Conservation (phyloP, 768 basidiomycete species). For the Pleurotus tuoliensis region DNA sequence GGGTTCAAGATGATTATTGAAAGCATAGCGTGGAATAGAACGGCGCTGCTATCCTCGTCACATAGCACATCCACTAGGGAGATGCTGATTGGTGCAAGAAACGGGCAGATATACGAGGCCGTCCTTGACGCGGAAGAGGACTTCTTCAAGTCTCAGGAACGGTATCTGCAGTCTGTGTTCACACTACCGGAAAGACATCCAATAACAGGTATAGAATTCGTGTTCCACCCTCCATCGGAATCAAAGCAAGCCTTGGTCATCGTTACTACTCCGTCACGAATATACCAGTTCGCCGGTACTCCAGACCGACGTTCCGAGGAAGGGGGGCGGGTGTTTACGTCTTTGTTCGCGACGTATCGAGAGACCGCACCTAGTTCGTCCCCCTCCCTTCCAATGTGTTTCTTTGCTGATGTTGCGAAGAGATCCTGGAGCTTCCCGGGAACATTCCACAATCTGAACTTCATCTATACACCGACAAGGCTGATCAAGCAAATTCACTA, state of each 20-base stretch:
- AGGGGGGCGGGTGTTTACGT: constrained; percentile 66
- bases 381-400: constrained; percentile 17
- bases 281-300: constrained; percentile 84
- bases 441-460: constrained; percentile 72
- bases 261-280: constrained; percentile 79
- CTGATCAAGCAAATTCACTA: constrained; percentile 64
- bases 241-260: constrained; percentile 67
- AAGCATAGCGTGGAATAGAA: constrained; percentile 88
- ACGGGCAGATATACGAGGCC: constrained; percentile 85
- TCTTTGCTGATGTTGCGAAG: constrained; percentile 34
- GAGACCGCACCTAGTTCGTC: constrained; percentile 75
- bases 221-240: constrained; percentile 64
- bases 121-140: constrained; percentile 89
- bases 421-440: constrained; percentile 89
- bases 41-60: constrained; percentile 56
- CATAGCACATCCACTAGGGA: constrained; percentile 76
- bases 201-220: constrained; percentile 82
- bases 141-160: constrained; percentile 86
- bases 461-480: constrained; percentile 70
- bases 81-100: constrained; percentile 81
- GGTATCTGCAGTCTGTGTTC: constrained; percentile 71
- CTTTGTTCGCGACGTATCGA: constrained; percentile 68
- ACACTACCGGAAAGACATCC: constrained; percentile 77
- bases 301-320: constrained; percentile 72
- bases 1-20: constrained; percentile 85